Evolutionary conservation across 148 eudicot species (phyloP).

Genomic region (Polygonum maritimum): DNA sequence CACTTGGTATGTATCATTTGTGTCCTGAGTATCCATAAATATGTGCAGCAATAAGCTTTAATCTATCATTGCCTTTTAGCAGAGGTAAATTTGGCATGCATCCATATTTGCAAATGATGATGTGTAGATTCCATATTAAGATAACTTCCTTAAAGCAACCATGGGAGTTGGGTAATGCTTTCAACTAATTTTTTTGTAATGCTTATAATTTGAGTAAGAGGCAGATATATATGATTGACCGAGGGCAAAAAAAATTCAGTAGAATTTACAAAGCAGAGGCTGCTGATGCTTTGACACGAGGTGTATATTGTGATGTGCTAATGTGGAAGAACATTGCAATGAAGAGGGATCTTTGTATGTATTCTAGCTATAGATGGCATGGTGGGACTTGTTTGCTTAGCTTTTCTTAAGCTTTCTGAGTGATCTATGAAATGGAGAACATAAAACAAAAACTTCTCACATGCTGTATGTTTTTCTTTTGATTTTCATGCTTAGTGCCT

Average conservation of each 20-base stretch:
- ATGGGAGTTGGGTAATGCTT: background rate
- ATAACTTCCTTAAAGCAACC: background rate
- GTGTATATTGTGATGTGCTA: background rate
- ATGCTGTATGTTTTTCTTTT: background rate
- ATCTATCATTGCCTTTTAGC: background rate
- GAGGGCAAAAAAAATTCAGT: background rate
- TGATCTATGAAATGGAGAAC: background rate
- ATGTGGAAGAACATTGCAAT: background rate
- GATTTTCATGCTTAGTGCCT: background rate
- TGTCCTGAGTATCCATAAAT: background rate
- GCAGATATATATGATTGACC: background rate
- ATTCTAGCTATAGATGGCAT: background rate
- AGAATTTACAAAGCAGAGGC: background rate
- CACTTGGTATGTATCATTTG: constrained; percentile 58
- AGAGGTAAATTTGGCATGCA: background rate
- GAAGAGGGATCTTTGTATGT: background rate
- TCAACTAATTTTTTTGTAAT: background rate
- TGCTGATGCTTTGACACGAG: background rate
- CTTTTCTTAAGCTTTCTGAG: background rate
- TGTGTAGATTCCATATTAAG: background rate
- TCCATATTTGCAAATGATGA: background rate
- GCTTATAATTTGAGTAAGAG: background rate
- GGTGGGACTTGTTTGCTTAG: background rate
- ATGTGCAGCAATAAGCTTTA: background rate
- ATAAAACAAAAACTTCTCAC: background rate